Evolutionary conservation across 352 stramenopile genomes (phyloP).

Genomic region (Pythium phragmiticola): DNA sequence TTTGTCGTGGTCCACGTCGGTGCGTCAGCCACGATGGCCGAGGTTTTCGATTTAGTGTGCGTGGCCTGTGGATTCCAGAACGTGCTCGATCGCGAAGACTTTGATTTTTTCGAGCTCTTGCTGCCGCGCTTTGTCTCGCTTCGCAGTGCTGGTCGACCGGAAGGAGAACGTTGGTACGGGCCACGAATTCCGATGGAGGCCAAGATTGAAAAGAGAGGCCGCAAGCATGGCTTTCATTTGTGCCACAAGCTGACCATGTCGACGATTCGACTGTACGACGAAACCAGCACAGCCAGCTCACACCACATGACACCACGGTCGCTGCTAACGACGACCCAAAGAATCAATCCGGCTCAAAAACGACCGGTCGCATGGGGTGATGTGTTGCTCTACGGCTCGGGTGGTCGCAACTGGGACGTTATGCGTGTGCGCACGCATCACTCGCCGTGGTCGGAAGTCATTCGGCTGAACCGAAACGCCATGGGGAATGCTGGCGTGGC

Average conservation of each 20-base stretch:
- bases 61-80: constrained; percentile 72
- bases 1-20: constrained; percentile 74
- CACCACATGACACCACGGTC: constrained; percentile 81
- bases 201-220: constrained; percentile 57
- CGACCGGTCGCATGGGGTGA: constrained; percentile 78
- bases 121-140: constrained; percentile 85
- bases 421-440: constrained; percentile 72
- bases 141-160: constrained; percentile 75
- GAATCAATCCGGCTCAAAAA: constrained; percentile 76
- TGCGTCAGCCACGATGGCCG: constrained; percentile 50
- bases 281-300: constrained; percentile 79
- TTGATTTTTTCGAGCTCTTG: constrained; percentile 81
- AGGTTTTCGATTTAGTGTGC: constrained; percentile 79
- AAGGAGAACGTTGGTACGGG: constrained; percentile 85
- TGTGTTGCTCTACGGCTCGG: constrained; percentile 69
- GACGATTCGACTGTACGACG: constrained; percentile 86
- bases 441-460: constrained; percentile 82
- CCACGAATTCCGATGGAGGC: constrained; percentile 62
- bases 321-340: constrained; percentile 68
- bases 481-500: constrained; percentile 88
- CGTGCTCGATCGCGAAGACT: constrained; percentile 74
- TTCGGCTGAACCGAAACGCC: constrained; percentile 84
- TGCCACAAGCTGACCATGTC: constrained; percentile 87
- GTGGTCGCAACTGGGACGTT: constrained; percentile 83
- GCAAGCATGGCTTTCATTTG: constrained; percentile 73